Conservation (phyloP, 371 early-diverging fungal species). For the Paramicrosporidium saccamoebae region DNA sequence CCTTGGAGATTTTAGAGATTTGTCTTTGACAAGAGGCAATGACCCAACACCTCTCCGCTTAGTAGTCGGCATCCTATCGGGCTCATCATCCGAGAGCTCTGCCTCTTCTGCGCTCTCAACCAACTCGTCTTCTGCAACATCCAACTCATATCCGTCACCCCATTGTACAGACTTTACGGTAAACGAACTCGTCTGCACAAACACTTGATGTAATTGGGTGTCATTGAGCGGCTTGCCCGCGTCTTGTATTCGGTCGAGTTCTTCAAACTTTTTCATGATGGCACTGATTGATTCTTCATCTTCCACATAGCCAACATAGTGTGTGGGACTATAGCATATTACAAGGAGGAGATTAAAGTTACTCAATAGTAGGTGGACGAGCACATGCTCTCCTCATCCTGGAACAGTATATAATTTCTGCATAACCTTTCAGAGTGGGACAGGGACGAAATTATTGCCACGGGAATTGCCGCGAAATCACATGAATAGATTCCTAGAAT, state of each 20-base stretch:
- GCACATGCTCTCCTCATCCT: too few species aligned
- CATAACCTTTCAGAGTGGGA: too few species aligned
- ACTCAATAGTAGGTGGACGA: too few species aligned
- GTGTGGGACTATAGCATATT: conserved; percentile 54
- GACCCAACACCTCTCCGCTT: not conserved
- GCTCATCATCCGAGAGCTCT: conserved; percentile 49
- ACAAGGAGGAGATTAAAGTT: conserved; percentile 89
- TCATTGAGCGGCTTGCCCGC: conserved; percentile 1
- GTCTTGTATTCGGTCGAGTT: conserved; percentile 41
- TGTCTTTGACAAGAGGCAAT: not conserved
- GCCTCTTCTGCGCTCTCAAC: conserved; percentile 18
- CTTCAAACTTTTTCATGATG: conserved; percentile 85
- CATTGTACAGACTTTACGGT: conserved; percentile 26
- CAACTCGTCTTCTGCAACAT: conserved; percentile 28
- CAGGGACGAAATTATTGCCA: too few species aligned
- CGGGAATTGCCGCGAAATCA: too few species aligned
- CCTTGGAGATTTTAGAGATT: not conserved
- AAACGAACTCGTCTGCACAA: conserved; percentile 49
- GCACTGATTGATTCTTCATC: conserved; percentile 73
- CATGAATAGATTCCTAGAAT: too few species aligned
- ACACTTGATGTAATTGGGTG: conserved; percentile 54
- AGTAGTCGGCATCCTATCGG: conserved; percentile 3
- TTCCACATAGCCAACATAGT: conserved; percentile 79
- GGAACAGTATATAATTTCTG: too few species aligned
- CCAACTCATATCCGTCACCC: conserved; percentile 3